Evolutionary conservation across 148 eudicot species (phyloP), one percentile per base, ranked within the genome.

Genomic region (Vaccinium corymbosum): DNA sequence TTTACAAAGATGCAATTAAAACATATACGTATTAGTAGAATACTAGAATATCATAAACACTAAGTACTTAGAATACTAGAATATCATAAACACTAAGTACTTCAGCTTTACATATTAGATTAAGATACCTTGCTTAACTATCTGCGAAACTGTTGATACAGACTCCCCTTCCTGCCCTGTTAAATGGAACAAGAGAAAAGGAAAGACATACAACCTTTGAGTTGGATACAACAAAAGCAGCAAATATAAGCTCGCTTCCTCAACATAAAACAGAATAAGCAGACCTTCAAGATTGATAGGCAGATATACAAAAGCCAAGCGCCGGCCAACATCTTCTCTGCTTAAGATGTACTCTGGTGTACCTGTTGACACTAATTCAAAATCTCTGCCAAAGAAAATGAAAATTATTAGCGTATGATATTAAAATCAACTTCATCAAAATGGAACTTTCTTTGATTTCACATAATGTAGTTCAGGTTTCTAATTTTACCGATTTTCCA

Each of bases 91-190:
- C 7, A 11, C 35, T 8, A 17, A 62, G 66, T 73, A 79, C 38
- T 55, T 79, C 51, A 83, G 48, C 53, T 51, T 78, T 79, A 80
- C 51, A 57, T 25, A 78, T 15, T 17, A 35, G 83, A 55, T 42
- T n/a, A 22, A 75, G 52, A 52, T 84, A 94, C 99, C 99, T 93
- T 87, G 94, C 90, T 86, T 97, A 51, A 94, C 91, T 29, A 87
- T 86, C 84, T 89, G 91, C 70, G 99, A 94, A 80, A 91, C 74
- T 71, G 85, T 84, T 76, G 94, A 89, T 19, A 87, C 87, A 84
- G 95, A 84, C 78, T 93, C 90, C 75, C 99, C 99, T 93, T 97
- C 98, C 89, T 91, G 95, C 76, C 99, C 99, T 97, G 93, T 71
- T 89, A 83, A 86, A 81, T 84, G 84, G 62, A 70, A 66, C 79